These are phyloP conservation scores for Carallia brachiata DNA, from an alignment of 345 rosid genomes.

Conservation along the genomic window DNA sequence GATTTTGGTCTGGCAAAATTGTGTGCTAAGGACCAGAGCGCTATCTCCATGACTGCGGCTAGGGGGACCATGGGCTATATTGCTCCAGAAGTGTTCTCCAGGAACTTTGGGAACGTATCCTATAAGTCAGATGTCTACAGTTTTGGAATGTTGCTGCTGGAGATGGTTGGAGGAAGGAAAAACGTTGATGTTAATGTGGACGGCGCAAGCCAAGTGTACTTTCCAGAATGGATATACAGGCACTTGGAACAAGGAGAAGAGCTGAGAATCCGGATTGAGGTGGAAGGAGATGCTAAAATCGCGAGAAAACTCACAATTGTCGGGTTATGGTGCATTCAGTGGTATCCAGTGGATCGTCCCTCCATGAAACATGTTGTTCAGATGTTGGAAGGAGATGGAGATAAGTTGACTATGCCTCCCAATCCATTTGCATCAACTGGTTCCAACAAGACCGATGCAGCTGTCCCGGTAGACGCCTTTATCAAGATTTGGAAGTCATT, in stretches of 20 bases:
- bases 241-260: constrained; percentile 16
- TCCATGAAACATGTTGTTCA: constrained; percentile 11
- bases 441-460: background rate
- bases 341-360: constrained; percentile 19
- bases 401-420: constrained; percentile 10
- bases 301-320: constrained; percentile 13
- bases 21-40: constrained; percentile 9
- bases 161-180: constrained; percentile 15
- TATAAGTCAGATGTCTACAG: constrained; percentile 20
- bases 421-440: constrained; percentile 1
- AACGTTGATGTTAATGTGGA: background rate
- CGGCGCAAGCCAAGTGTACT: background rate
- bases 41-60: constrained; percentile 13
- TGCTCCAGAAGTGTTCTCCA: constrained; percentile 19
- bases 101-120: constrained; percentile 20
- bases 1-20: constrained; percentile 25
- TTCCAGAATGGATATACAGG: constrained; percentile 18
- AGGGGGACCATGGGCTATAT: constrained; percentile 25
- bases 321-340: constrained; percentile 18
- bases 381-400: constrained; percentile 14
- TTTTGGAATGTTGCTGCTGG: constrained; percentile 15
- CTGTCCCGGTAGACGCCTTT: background rate
- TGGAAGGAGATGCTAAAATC: constrained; percentile 4
- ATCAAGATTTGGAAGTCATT: constrained; percentile 8
- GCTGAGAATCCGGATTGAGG: background rate